Evolutionary conservation across 257 asterid species (phyloP).

Genomic region (Solanum medicagineum): DNA sequence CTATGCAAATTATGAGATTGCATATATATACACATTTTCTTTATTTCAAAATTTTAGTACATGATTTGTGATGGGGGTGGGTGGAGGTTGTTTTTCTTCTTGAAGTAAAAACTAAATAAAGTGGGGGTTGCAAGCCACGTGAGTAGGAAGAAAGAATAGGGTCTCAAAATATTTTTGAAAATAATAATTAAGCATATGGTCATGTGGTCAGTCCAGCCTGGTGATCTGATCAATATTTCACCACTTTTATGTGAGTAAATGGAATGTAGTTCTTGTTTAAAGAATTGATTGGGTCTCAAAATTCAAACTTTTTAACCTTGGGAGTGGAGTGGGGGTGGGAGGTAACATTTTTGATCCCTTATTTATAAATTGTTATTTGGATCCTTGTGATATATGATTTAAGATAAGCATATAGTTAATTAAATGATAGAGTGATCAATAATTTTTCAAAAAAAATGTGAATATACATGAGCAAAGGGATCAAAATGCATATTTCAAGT

Average conservation of each 20-base stretch:
- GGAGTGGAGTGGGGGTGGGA: too few relatives aligned
- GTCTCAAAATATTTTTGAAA: not conserved
- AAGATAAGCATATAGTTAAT: too few relatives aligned
- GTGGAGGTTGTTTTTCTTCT: not conserved
- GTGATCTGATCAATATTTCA: not conserved
- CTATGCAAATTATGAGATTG: not conserved
- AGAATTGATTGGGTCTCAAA: not conserved
- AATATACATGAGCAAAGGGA: not conserved
- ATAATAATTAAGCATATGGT: not conserved
- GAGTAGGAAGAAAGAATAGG: not conserved
- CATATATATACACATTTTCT: not conserved
- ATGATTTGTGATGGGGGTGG: not conserved
- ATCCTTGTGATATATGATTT: not conserved
- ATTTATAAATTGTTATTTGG: too few relatives aligned
- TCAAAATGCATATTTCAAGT: too few relatives aligned
- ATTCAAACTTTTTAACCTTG: not conserved
- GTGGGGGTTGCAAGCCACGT: not conserved
- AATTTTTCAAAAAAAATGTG: not conserved
- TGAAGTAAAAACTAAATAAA: not conserved
- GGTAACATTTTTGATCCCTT: not conserved
- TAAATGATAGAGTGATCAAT: not conserved
- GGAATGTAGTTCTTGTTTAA: not conserved
- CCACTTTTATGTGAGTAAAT: not conserved
- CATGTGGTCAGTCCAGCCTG: constrained; percentile 3
- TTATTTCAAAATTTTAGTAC: not conserved